Base-by-base conservation (phyloP, 305 asterid species). In the Striga hermonthica region DNA sequence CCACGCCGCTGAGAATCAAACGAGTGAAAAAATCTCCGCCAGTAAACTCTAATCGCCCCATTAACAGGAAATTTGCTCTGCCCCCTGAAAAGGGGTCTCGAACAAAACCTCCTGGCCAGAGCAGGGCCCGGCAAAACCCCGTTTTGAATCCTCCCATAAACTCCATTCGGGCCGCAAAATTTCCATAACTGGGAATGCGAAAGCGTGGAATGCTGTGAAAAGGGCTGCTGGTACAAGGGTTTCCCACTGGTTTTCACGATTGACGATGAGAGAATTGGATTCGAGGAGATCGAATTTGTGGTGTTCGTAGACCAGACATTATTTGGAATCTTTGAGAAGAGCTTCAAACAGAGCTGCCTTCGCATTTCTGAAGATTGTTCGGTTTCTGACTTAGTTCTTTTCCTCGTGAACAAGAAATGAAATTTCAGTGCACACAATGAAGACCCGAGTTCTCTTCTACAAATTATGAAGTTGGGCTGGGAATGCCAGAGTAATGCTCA, bases 301-400 rank as follows among this genome's bases (percentile, higher is more conserved):
- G 6, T 5, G 7, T 45, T 57, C 14, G 70, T 15, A 16, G 49
- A 7, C 8, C 70, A 67, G 69, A 70, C 72, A 78, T 72, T 83
- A 79, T 62, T 76, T 68, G 81, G 69, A 76, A 75, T 52, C 68
- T 77, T 79, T 3, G 89, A 75, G 73, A 85, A 80, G 64, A 84
- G 59, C 66, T 77, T 84, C 67, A 72, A 63, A 48, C 76, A 74
- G 44, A 80, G 70, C 40, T 75, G 78, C 58, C 84, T 82, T 63
- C 79, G 88, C 95, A 90, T 87, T 70, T 65, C 65, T 49, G 31
- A 4, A 3, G 4, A 0, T 49, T 49, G 6, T 12, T 49, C 3
- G 52, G 31, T 22, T 22, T 22, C 31, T 22, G 31, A 22, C 31
- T n/a, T n/a, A n/a, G n/a, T n/a, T n/a, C n/a, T 22, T 22, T 22